These are phyloP conservation scores for Saccharomycopsis fodiens DNA, from an alignment of 805 yeast species.

Conservation along the genomic window DNA sequence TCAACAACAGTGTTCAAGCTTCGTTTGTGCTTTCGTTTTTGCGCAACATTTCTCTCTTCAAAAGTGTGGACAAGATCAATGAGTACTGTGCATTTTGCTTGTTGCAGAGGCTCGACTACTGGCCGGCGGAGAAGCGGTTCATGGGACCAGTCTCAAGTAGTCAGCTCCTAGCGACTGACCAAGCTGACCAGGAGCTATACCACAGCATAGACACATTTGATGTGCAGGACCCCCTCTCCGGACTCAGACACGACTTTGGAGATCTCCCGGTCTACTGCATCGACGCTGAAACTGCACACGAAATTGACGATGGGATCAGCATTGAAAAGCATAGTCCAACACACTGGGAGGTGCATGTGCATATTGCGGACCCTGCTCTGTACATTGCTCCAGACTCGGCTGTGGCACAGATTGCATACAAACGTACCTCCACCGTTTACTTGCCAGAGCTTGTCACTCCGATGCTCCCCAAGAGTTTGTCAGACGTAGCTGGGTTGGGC, in stretches of 20 bases:
- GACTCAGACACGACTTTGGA: slow-evolving; percentile 34
- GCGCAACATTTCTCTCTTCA: slow-evolving; percentile 28
- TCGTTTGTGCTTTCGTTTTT: slow-evolving; percentile 40
- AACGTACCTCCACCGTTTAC: slow-evolving; percentile 60
- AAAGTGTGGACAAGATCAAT: slow-evolving; percentile 37
- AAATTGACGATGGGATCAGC: slow-evolving; percentile 90
- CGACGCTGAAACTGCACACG: slow-evolving; percentile 73
- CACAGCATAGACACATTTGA: slow-evolving; percentile 21
- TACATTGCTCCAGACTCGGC: slow-evolving; percentile 32
- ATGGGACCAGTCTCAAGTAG: slow-evolving; percentile 29
- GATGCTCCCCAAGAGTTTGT: slow-evolving; percentile 60
- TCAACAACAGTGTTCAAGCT: slow-evolving; percentile 41
- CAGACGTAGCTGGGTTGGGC: slow-evolving; percentile 47
- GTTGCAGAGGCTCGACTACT: slow-evolving; percentile 24
- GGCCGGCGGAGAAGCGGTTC: background rate
- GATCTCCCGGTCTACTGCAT: slow-evolving; percentile 66
- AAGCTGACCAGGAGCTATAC: slow-evolving; percentile 37
- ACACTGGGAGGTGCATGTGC: slow-evolving; percentile 48
- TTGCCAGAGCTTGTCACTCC: slow-evolving; percentile 57
- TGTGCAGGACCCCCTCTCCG: slow-evolving; percentile 20
- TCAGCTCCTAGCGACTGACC: slow-evolving; percentile 35
- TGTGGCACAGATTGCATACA: slow-evolving; percentile 45
- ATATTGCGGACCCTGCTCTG: slow-evolving; percentile 85
- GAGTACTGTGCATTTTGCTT: slow-evolving; percentile 47
- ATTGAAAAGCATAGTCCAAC: slow-evolving; percentile 31